These are phyloP conservation scores for Leccinum fuscescens DNA, from an alignment of 1,284 basidiomycete species.

Conservation along the genomic window DNA sequence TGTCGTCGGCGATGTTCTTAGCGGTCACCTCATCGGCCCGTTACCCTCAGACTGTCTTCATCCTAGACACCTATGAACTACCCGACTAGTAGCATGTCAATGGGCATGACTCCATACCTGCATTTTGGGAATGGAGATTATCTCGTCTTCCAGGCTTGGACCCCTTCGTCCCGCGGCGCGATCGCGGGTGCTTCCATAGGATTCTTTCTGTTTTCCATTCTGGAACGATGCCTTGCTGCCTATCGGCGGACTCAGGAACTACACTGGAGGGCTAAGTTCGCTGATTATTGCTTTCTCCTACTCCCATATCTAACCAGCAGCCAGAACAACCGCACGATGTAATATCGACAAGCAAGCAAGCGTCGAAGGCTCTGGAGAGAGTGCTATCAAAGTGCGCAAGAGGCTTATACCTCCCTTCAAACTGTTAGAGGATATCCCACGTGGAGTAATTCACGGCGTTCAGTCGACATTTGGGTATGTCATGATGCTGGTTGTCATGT, in stretches of 20 bases:
- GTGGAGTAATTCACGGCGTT: slow-evolving; percentile 55
- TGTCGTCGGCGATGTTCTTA: background rate
- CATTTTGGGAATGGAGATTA: slow-evolving; percentile 64
- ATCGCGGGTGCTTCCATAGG: slow-evolving; percentile 74
- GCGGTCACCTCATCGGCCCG: background rate
- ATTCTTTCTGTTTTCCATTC: slow-evolving; percentile 60
- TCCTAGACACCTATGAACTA: slow-evolving; percentile 1
- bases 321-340: slow-evolving; percentile 13
- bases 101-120: slow-evolving; percentile 55
- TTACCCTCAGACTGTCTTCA: background rate
- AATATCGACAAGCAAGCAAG: background rate
- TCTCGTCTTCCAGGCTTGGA: slow-evolving; percentile 69
- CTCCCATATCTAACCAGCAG: background rate
- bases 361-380: background rate
- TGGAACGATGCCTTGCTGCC: slow-evolving; percentile 67
- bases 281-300: background rate
- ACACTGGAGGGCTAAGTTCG: slow-evolving; percentile 62
- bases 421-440: slow-evolving; percentile 55
- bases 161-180: slow-evolving; percentile 62
- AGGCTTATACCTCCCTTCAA: slow-evolving; percentile 57
- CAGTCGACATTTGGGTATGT: slow-evolving; percentile 57
- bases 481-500: slow-evolving; percentile 76
- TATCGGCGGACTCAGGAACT: slow-evolving; percentile 50
- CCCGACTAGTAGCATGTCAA: slow-evolving; percentile 16
- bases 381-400: background rate